These are phyloP conservation scores for Paraglomus occultum DNA, from an alignment of 192 early-diverging fungal species.

Conservation along the genomic window DNA sequence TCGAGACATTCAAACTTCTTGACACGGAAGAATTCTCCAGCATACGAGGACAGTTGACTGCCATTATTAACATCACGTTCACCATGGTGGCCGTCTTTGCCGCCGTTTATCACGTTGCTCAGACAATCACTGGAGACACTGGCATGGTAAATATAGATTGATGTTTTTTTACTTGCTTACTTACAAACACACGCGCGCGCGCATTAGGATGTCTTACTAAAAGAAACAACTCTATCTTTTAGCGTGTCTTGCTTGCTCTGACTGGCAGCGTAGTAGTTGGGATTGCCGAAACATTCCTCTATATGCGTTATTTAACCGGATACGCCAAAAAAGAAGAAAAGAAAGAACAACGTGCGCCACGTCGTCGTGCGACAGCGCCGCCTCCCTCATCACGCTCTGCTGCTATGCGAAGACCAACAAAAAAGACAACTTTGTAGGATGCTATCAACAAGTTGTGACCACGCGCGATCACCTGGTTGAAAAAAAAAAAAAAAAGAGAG, in stretches of 20 bases:
- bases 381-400: too few species aligned
- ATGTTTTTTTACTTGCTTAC: too few species aligned
- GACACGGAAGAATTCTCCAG: conserved; percentile 28
- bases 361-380: not conserved
- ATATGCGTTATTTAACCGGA: conserved; percentile 30
- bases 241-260: conserved; percentile 31
- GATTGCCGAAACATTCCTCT: conserved; percentile 29
- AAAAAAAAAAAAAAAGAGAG: too few species aligned
- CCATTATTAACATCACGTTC: conserved; percentile 31
- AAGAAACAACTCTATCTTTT: too few species aligned
- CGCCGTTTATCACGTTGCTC: conserved; percentile 29
- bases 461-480: too few species aligned
- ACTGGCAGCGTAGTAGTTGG: conserved; percentile 25
- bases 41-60: conserved; percentile 30
- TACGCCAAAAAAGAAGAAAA: conserved; percentile 19
- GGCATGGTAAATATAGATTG: conserved; percentile 24
- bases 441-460: too few species aligned
- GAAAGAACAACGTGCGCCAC: conserved; percentile 6
- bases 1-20: conserved; percentile 28
- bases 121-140: conserved; percentile 29
- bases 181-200: too few species aligned
- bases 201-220: too few species aligned
- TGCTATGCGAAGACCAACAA: too few species aligned
- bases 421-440: too few species aligned
- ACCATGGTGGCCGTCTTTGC: conserved; percentile 32